phyloP scores from a whole-genome alignment of 2,329 filamentous ascomycete species.

The Trichophyton schoenleinii region DNA sequence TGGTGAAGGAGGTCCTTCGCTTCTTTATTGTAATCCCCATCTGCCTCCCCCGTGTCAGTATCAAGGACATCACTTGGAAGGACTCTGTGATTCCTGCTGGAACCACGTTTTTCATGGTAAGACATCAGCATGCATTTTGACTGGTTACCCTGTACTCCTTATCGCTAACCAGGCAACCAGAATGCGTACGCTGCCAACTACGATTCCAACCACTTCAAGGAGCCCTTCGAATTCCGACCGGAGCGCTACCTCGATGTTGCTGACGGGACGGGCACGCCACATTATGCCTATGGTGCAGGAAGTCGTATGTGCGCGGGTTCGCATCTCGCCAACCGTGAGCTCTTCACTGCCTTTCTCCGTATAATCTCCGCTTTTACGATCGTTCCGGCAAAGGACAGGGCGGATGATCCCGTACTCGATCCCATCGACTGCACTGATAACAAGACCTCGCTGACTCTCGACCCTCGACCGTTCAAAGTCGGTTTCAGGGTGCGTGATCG shows the following conservation, averaged over 20 bases:
- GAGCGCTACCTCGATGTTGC: conserved; percentile 53
- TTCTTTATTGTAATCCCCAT: conserved; percentile 73
- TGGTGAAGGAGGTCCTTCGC: conserved; percentile 66
- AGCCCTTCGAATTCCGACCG: conserved; percentile 51
- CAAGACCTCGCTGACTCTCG: conserved; percentile 47
- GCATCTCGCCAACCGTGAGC: conserved; percentile 51
- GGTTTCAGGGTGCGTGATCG: conserved; percentile 41
- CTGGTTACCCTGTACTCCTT: too few species aligned
- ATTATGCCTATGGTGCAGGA: conserved; percentile 52
- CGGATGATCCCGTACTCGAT: conserved; percentile 43
- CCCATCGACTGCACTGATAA: conserved; percentile 45
- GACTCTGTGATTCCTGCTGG: conserved; percentile 57
- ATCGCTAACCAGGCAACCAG: conserved; percentile 22
- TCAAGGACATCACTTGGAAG: conserved; percentile 59
- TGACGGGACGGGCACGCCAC: conserved; percentile 43
- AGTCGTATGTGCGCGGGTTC: conserved; percentile 52
- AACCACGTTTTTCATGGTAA: conserved; percentile 66
- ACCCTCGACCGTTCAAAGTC: conserved; percentile 52
- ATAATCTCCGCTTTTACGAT: conserved; percentile 49
- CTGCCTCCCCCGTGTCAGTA: conserved; percentile 58
- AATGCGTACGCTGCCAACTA: conserved; percentile 66
- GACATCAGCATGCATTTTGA: too few species aligned
- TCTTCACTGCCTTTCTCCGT: conserved; percentile 49
- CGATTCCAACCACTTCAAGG: conserved; percentile 54
- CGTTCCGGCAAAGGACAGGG: conserved; percentile 33